Evolutionary conservation across 345 rosid genomes (phyloP), one percentile per base, ranked within the genome.

Genomic region (Acer campestre): DNA sequence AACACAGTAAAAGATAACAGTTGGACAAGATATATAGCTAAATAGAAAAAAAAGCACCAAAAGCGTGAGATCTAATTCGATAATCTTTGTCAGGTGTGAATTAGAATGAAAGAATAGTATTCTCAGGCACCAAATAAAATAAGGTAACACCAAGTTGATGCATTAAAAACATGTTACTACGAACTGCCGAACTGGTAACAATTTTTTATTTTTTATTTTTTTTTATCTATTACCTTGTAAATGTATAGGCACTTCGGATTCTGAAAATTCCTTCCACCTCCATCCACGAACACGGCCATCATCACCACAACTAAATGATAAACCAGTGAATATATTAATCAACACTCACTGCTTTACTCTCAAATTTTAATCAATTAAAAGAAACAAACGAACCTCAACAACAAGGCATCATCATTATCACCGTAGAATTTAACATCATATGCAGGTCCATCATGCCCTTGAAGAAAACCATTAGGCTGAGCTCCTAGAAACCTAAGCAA

Each of bases 371-470:
- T 29, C 5, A 56, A 29, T 29, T 56, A 17, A 27, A 51, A 23
- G 59, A 31, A 17, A 55, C 71, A 56, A 71, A 10, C 70, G 61
- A 78, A 96, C 99, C 99, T 96, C 74, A 96, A 77, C 20, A 96
- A 83, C 84, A 96, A 84, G 68, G 88, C 83, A 83, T 91, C 90
- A 66, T 90, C 94, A 27, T 83, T 85, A 58, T 89, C 78, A 0
- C 97, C 97, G 31, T 90, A 94, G 77, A 96, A 96, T 84, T 94
- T 91, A 59, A 96, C 86, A 87, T 96, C 99, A 79, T 96, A 96
- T 1, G 91, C 94, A 25, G 99, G 97, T 31, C 98, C 99, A 22
- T 92, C 92, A 71, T 94, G 99, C 66, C 87, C 98, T 59, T 67
- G 89, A 83, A 96, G 65, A 17, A 90, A 82, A 20, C 89, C 86